Evolutionary conservation across 768 basidiomycete species (phyloP), one percentile per base, ranked within the genome.

Genomic region (Coprinellus micaceus): DNA sequence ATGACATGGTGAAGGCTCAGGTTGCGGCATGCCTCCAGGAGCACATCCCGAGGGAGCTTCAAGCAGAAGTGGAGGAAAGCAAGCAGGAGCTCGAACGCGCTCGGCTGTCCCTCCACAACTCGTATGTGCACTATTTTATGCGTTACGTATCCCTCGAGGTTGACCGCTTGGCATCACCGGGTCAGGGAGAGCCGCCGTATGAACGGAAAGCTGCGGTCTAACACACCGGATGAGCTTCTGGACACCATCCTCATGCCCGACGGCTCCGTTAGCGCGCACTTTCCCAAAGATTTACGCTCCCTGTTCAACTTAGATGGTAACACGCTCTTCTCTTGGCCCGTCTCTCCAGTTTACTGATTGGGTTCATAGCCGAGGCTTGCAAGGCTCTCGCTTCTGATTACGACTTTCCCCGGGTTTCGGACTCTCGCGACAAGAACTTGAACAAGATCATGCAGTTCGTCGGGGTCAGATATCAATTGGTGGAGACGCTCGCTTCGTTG

Each of bases 391-490:
- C 75, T 64, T 13, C 47, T 10, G 74, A 78, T 30, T 80, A 80
- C 60, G 69, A 64, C 44, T 58, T 77, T 12, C 61, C 64, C 10
- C 71, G 72, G 28, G 60, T 74, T 5, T 71, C 73, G 0, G 75
- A 75, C 12, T 68, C 69, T 22, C 69, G 75, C 46, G 77, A 79
- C 30, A 64, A 66, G n/a, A 84, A 84, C 59, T 64, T 83, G 56
- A 85, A 84, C 59, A 64, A 67, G 28, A 75, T 85, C 64, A 79
- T 84, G 74, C 79, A 77, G 52, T 80, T 82, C 64, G 79, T 76
- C 56, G 82, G 82, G 4, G 74, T 83, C n/a, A 69, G 71, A 59
- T 84, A 82, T 62, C 80, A 80, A 68, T 73, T 82, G 78, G 83
- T 83, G 66, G 69, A 72, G 54, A 52, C 57, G 47, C 36, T 59